Percentiles rank a stretch among this genome's conserved stretches.
Conservation (phyloP, 257 asterid genomes). For the Solanum gandarillasii region DNA sequence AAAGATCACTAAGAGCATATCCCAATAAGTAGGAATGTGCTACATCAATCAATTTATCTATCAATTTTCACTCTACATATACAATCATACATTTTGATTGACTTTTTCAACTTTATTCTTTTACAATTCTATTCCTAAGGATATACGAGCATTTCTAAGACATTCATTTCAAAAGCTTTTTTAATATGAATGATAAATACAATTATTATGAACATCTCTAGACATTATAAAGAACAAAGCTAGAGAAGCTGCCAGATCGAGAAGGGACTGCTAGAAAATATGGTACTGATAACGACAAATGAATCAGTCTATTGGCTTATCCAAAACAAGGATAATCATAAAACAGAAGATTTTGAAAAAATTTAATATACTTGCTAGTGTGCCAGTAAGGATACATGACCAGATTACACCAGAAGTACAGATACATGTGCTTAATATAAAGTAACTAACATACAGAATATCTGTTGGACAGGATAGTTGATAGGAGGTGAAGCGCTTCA, state of each 20-base stretch:
- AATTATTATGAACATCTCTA: not conserved
- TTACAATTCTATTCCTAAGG: not conserved
- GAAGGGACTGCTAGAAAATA: not conserved
- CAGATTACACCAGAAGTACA: not conserved
- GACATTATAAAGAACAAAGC: not conserved
- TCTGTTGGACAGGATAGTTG: conserved; percentile 50
- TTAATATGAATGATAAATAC: not conserved
- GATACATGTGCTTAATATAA: not conserved
- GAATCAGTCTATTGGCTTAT: not conserved
- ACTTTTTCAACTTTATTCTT: not conserved
- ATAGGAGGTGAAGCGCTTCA: conserved; percentile 76
- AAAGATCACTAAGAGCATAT: not conserved
- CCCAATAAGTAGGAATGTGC: not conserved
- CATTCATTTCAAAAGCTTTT: not conserved
- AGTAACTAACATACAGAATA: conserved; percentile 42
- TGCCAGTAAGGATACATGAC: not conserved
- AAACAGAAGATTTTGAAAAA: not conserved
- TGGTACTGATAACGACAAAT: not conserved
- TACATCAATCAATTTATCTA: not conserved
- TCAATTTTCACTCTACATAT: not conserved
- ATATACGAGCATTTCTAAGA: not conserved
- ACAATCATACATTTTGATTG: not conserved
- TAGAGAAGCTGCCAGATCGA: not conserved
- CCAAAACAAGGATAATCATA: not conserved
- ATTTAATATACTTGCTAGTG: not conserved